Percentiles rank a stretch among this genome's conserved stretches.
Evolutionary conservation across 2,329 filamentous ascomycete genomes (phyloP).

Genomic region (Cercospora sp.): DNA sequence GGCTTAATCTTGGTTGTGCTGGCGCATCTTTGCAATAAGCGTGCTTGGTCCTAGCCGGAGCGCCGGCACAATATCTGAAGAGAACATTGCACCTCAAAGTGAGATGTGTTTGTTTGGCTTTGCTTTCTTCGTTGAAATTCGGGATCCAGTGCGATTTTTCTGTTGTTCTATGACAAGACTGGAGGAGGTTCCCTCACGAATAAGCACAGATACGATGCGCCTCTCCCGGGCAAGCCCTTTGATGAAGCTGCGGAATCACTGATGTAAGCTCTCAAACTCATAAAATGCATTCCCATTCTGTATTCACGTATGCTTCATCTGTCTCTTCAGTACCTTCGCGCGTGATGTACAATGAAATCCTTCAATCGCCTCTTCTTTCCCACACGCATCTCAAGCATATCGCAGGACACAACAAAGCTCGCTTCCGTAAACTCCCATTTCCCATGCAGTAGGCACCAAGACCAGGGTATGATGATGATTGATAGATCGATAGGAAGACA

Average conservation of each 20-base stretch:
- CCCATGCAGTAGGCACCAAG: conserved; percentile 2
- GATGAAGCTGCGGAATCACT: neutral
- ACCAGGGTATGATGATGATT: conserved; percentile 1
- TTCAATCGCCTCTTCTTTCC: neutral
- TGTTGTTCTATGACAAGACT: too few relatives aligned
- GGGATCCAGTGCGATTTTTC: too few relatives aligned
- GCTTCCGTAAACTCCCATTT: neutral
- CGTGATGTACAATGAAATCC: neutral
- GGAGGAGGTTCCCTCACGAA: too few relatives aligned
- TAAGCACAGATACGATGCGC: too few relatives aligned
- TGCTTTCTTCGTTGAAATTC: too few relatives aligned
- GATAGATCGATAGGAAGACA: neutral
- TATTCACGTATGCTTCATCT: neutral
- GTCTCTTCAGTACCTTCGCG: neutral
- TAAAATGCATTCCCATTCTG: neutral
- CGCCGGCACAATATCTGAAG: neutral
- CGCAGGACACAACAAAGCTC: neutral
- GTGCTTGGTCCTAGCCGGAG: neutral
- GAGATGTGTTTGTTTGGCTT: too few relatives aligned
- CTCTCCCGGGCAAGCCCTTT: neutral
- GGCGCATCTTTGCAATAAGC: neutral
- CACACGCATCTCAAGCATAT: neutral
- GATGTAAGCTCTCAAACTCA: neutral
- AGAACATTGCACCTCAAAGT: too few relatives aligned
- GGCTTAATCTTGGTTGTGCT: neutral